Percentiles rank a stretch among this genome's conserved stretches.
Evolutionary conservation across 768 basidiomycete species (phyloP).

Genomic region (Xerocomus spinulosus): DNA sequence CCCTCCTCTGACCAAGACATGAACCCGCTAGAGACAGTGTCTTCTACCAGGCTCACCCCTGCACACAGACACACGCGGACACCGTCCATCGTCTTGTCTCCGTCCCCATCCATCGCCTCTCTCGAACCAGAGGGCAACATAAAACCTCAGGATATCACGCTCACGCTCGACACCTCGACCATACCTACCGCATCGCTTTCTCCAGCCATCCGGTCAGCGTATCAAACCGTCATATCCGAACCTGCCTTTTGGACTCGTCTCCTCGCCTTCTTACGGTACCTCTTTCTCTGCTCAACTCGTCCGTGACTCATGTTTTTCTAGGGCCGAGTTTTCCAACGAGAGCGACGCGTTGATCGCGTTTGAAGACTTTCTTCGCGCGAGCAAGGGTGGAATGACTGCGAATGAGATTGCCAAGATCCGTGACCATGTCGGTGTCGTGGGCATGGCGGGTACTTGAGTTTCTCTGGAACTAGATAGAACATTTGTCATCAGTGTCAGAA

Average conservation of each 20-base stretch:
- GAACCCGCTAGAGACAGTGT: constrained; percentile 15
- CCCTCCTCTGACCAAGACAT: constrained; percentile 22
- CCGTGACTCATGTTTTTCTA: constrained; percentile 21
- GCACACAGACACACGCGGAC: constrained; percentile 55
- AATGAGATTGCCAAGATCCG: constrained; percentile 90
- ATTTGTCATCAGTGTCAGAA: constrained; percentile 10
- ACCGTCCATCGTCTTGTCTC: constrained; percentile 75
- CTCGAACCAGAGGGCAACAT: constrained; percentile 36
- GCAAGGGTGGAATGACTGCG: constrained; percentile 75
- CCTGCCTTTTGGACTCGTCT: constrained; percentile 80
- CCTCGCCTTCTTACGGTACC: constrained; percentile 56
- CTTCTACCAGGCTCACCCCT: constrained; percentile 26
- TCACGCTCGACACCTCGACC: constrained; percentile 59
- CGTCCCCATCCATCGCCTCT: constrained; percentile 56
- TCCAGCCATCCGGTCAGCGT: constrained; percentile 24
- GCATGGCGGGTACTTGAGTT: constrained; percentile 75
- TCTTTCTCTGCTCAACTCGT: not conserved
- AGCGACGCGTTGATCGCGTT: constrained; percentile 69
- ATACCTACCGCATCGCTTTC: constrained; percentile 46
- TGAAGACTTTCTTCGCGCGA: constrained; percentile 81
- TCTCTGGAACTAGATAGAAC: constrained; percentile 12
- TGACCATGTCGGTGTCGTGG: constrained; percentile 79
- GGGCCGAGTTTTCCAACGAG: constrained; percentile 57
- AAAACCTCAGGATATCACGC: constrained; percentile 54
- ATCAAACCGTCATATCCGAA: constrained; percentile 52